Evolutionary conservation across 768 basidiomycete genomes (phyloP).

Genomic region (Xerocomus potaroensis): DNA sequence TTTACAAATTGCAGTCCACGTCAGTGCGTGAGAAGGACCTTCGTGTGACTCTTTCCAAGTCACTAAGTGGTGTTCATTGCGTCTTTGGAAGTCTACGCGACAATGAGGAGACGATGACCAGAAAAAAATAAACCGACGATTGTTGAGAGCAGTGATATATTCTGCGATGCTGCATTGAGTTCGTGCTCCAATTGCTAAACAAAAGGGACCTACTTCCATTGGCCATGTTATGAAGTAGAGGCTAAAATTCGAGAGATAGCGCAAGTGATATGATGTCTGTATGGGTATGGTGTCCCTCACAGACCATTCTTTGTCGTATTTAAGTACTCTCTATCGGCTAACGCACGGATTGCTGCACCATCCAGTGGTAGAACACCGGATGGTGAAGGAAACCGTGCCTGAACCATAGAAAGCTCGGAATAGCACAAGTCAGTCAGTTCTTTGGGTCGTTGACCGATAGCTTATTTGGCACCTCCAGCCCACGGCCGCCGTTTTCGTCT

Average conservation of each 20-base stretch:
- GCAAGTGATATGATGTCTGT: not conserved
- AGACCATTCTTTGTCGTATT: conserved; percentile 18
- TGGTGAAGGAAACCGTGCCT: not conserved
- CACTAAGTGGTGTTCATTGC: conserved; percentile 29
- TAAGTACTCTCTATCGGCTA: conserved; percentile 17
- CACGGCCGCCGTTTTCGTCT: not conserved
- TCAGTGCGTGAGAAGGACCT: conserved; percentile 40
- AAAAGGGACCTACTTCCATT: conserved; percentile 17
- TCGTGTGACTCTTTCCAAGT: conserved; percentile 37
- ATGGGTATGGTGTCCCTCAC: not conserved
- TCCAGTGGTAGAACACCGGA: conserved; percentile 2
- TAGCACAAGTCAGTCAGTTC: not conserved
- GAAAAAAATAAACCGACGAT: conserved; percentile 36
- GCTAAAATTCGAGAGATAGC: not conserved
- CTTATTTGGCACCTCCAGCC: conserved; percentile 9
- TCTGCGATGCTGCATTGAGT: conserved; percentile 22
- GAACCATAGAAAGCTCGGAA: conserved; percentile 2
- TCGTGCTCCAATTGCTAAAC: not conserved
- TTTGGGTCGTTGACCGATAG: conserved; percentile 7
- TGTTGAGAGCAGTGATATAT: conserved; percentile 38
- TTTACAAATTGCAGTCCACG: conserved; percentile 57
- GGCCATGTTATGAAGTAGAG: conserved; percentile 12
- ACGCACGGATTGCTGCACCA: not conserved
- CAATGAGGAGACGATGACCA: not conserved
- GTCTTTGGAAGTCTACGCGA: conserved; percentile 36